A percentile compares a stretch with the other conserved stretches of the same genome.
Conservation (phyloP, 2,329 filamentous ascomycete species). For the Orbilia oligospora region DNA sequence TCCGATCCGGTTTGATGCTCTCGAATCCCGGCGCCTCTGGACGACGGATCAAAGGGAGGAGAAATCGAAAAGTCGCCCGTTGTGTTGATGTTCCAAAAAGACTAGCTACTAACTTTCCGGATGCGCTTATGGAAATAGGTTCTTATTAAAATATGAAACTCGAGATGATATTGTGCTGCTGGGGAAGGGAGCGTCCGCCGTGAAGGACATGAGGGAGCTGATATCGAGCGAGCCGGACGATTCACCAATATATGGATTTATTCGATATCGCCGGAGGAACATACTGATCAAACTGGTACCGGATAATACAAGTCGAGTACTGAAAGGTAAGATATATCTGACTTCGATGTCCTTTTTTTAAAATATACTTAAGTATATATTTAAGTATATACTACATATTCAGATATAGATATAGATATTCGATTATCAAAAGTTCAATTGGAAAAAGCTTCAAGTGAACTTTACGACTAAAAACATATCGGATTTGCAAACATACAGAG, state of each 20-base stretch:
- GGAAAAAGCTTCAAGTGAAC: background rate
- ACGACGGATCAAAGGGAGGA: conserved; percentile 16
- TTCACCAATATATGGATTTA: conserved; percentile 90
- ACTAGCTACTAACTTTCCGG: conserved; percentile 29
- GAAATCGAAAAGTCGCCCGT: conserved; percentile 13
- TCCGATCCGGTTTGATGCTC: conserved; percentile 1
- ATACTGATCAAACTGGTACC: conserved; percentile 94
- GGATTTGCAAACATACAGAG: conserved; percentile 76
- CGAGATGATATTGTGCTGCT: conserved; percentile 89
- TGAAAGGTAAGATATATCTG: conserved; percentile 79
- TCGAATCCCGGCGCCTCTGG: conserved; percentile 10
- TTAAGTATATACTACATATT: background rate
- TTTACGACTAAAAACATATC: no score
- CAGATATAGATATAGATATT: background rate
- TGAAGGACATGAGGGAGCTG: conserved; percentile 83
- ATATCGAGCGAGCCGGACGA: conserved; percentile 84
- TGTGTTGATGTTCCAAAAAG: background rate
- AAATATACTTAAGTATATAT: background rate
- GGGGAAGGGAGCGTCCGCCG: conserved; percentile 82
- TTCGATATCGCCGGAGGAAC: conserved; percentile 89
- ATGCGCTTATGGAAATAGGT: conserved; percentile 73
- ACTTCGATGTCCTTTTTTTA: background rate
- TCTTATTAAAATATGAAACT: conserved; percentile 89
- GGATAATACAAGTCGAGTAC: conserved; percentile 87
- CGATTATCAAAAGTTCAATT: background rate